Evolutionary conservation across 2,329 filamentous ascomycete species (phyloP), one percentile per base, ranked within the genome.

Genomic region (Ceratocystis eucalypticola): DNA sequence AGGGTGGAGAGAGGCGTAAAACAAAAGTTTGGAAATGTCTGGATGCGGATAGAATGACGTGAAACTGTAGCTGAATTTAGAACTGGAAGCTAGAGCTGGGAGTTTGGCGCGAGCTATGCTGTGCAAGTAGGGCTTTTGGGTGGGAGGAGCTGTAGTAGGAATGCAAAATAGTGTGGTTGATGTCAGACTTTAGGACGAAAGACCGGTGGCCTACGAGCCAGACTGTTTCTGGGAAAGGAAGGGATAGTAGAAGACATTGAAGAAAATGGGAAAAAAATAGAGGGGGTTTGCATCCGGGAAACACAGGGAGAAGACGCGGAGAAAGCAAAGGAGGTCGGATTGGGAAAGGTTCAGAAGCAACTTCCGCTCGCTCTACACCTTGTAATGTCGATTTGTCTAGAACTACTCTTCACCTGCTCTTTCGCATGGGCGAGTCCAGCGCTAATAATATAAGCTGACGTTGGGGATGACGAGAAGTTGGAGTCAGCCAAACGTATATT

Each of bases 11-110:
- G 53, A 28, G 48, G 48, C 48, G 48, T 28, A 25, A 53, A 53
- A 10, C 22, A 25, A 28, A 28, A 30, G 28, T 1, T 37, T 59
- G 28, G 55, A 59, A n/a, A 37, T 59, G 55, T 59, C 55, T 59
- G 55, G 55, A 59, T 59, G 55, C 55, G 55, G 25, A 30, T 30
- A n/a, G 30, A 37, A 59, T 59, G 55, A 37, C 55, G 55, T 59
- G 55, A 59, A 30, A n/a, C 2, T 59, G 37, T 41, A 41, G 37
- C 37, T 41, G 37, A 4, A 37, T 10, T 12, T 10, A 37, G 53
- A 57, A 15, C 17, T n/a, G 28, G 25, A n/a, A 17, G 17, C 17
- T 33, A 28, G 15, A 30, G 53, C 53, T 10, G 17, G 55, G 25
- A 8, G 25, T 28, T 12, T 28, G 15, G 22, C 48, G 22, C 20